Conservation (phyloP, 225 moss, liverwort and hornwort genomes). For the Ulota crispa region DNA sequence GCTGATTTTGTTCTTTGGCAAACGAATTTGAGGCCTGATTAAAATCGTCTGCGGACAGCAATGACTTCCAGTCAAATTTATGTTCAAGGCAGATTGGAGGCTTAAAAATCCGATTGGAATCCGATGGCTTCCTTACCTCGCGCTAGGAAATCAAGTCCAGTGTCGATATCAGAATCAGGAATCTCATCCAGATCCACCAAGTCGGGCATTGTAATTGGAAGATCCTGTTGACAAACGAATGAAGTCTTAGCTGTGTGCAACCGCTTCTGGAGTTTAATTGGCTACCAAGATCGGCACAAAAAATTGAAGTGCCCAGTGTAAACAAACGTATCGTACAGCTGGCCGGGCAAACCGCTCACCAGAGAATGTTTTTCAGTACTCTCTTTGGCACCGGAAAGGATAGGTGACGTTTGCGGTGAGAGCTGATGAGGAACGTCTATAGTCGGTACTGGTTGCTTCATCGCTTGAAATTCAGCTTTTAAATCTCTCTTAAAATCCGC, state of each 20-base stretch:
- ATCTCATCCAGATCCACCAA: slow-evolving; percentile 44
- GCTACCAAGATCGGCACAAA: neutral
- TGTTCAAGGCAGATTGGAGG: neutral
- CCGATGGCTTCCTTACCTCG: slow-evolving; percentile 28
- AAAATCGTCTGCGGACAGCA: slow-evolving; percentile 18
- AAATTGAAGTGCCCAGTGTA: neutral
- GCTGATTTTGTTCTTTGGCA: neutral
- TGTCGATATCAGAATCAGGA: slow-evolving; percentile 31
- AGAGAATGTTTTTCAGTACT: neutral
- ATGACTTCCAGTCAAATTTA: slow-evolving; percentile 5
- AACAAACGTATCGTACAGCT: neutral
- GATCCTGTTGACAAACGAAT: slow-evolving; percentile 29
- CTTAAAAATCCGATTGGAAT: neutral
- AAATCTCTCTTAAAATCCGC: slow-evolving; percentile 30
- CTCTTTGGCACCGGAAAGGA: slow-evolving; percentile 9
- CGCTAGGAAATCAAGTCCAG: slow-evolving; percentile 9
- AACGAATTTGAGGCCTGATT: neutral
- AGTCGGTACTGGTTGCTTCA: neutral
- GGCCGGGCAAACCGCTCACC: neutral
- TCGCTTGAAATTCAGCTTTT: slow-evolving; percentile 16
- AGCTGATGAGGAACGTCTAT: neutral
- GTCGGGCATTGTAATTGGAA: slow-evolving; percentile 17
- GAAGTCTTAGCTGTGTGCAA: neutral
- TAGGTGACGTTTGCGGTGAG: neutral
- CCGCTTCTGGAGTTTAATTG: neutral